Base-by-base conservation (phyloP, 2,329 filamentous ascomycete genomes). In the Aspergillus floridensis region DNA sequence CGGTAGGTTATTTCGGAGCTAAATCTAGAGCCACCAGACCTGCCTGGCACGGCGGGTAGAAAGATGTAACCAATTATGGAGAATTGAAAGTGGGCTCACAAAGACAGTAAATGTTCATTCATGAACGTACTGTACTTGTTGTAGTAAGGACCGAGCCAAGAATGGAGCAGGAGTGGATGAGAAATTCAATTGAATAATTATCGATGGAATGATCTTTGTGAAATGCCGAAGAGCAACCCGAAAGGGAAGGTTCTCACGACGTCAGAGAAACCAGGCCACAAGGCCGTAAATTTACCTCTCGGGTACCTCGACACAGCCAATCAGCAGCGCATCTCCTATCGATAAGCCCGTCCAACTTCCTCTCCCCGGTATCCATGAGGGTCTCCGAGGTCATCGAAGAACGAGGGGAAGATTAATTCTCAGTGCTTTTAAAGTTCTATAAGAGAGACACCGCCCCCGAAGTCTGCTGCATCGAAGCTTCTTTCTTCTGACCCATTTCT, bases 191-290 rank as follows among this genome's bases (percentile, higher is more conserved):
- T 35, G 32, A 12, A 12, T 35, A 12, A 29, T 29, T 10, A 29
- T 29, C 26, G 26, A 8, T 29, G 32, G 32, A 12, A 35, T 4
- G 32, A 14, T 12, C 32, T 35, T 35, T 10, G 38, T 26, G 50
- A 66, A 62, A 64, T 53, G 57, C 52, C 62, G 47, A 49, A 59
- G 53, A 56, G 57, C 55, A 48, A 48, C 56, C 61, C 41, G 53
- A 63, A 76, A 74, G 65, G 74, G 74, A 75, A 76, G 66, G 71
- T 76, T 73, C 67, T 68, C 68, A 74, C 73, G 74, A 65, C 58
- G 50, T 53, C 49, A 38, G 32, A 22, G 31, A 31, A 31, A 47
- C 53, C 58, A 63, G 61, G 60, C 64, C 63, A 48, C 64, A 56
- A 63, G 67, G 63, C 63, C 60, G 55, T 2, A n/a, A 16, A 53